Conservation (phyloP, 352 stramenopile genomes). For the Nothophytophthora sp. region DNA sequence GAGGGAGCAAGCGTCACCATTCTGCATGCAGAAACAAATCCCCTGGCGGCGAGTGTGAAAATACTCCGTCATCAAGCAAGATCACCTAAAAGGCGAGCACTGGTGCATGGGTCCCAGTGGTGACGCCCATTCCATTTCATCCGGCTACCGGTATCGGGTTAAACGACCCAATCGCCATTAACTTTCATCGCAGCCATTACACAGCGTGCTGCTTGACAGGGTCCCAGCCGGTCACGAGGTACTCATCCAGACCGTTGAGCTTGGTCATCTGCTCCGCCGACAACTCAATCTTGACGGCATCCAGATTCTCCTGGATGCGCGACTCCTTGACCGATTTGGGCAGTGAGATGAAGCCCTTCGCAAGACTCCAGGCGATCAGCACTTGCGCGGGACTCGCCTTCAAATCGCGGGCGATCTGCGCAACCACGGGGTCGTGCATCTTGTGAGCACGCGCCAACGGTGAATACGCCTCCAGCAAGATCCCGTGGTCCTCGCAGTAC, state of each 20-base stretch:
- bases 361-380: conserved; percentile 46
- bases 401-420: conserved; percentile 25
- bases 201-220: conserved; percentile 41
- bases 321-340: conserved; percentile 49
- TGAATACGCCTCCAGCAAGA: conserved; percentile 54
- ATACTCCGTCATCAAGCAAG: too few species aligned
- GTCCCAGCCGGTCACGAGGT: conserved; percentile 39
- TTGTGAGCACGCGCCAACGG: conserved; percentile 32
- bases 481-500: conserved; percentile 42
- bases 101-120: too few species aligned
- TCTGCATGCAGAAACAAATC: too few species aligned
- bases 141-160: too few species aligned
- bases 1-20: too few species aligned
- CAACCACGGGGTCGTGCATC: conserved; percentile 23
- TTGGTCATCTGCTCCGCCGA: conserved; percentile 24
- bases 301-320: conserved; percentile 46
- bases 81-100: too few species aligned
- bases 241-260: conserved; percentile 34
- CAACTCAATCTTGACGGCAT: conserved; percentile 29
- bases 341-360: conserved; percentile 50
- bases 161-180: too few species aligned
- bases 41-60: too few species aligned
- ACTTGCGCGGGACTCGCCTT: conserved; percentile 38
- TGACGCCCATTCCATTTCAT: too few species aligned
- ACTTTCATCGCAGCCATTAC: too few species aligned